phyloP scores from a whole-genome alignment of 352 stramenopile genomes.

The Pythium aristosporum region DNA sequence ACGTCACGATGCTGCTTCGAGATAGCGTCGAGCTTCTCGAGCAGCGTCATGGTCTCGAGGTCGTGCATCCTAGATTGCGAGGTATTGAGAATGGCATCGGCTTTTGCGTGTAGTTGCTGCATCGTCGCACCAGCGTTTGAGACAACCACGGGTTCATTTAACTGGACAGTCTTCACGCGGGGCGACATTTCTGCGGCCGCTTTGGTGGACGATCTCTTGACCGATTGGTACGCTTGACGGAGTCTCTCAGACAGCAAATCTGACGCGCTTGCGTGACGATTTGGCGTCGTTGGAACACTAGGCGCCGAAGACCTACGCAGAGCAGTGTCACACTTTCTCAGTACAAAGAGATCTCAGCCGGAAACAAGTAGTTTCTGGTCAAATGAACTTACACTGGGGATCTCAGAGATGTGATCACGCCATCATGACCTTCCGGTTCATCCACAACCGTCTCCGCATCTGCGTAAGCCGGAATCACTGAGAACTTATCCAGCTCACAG shows the following conservation, averaged over 20 bases:
- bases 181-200: not conserved
- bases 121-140: constrained; percentile 1
- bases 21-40: constrained; percentile 53
- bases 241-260: constrained; percentile 40
- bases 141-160: not conserved
- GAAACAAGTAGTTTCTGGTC: not conserved
- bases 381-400: constrained; percentile 15
- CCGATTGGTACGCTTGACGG: constrained; percentile 49
- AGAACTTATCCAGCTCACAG: constrained; percentile 18
- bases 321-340: not conserved
- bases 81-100: constrained; percentile 36
- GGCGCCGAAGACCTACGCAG: not conserved
- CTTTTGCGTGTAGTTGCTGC: constrained; percentile 27
- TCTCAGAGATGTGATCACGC: constrained; percentile 11
- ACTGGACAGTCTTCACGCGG: not conserved
- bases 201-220: constrained; percentile 35
- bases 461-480: constrained; percentile 8
- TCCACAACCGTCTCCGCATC: not conserved
- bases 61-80: constrained; percentile 7
- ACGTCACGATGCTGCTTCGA: constrained; percentile 28
- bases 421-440: constrained; percentile 14
- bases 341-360: not conserved
- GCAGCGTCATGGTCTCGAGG: constrained; percentile 33
- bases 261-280: constrained; percentile 21
- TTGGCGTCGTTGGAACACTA: not conserved